Conservation (phyloP, 371 early-diverging fungal genomes). For the Circinella umbellata region DNA sequence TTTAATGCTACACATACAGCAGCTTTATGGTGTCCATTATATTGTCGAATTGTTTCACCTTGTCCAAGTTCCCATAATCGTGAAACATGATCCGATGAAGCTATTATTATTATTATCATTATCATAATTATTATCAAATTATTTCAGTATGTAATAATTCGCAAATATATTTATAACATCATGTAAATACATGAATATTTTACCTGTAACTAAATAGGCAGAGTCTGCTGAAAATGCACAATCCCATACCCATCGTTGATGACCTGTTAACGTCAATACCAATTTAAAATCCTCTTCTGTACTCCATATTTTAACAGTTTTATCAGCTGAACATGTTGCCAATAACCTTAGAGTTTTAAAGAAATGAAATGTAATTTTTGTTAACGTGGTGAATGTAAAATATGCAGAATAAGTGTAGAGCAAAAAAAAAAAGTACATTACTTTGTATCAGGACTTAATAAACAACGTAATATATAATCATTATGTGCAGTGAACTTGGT, state of each 20-base stretch:
- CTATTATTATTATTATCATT: constrained; percentile 35
- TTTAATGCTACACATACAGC: constrained; percentile 92
- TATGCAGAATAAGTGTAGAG: no score
- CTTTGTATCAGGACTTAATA: constrained; percentile 86
- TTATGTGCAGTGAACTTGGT: constrained; percentile 80
- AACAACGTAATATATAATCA: constrained; percentile 81
- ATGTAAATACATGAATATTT: background rate
- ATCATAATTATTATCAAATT: background rate
- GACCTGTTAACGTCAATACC: constrained; percentile 79
- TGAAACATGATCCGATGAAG: constrained; percentile 89
- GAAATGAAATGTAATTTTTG: no score
- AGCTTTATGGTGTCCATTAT: constrained; percentile 91
- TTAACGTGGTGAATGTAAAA: no score
- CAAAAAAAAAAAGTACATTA: constrained; percentile 27
- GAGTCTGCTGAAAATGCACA: constrained; percentile 93
- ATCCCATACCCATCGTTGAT: constrained; percentile 95
- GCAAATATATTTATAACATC: no score
- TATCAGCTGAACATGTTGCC: constrained; percentile 91
- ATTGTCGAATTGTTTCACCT: constrained; percentile 88
- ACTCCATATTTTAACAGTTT: constrained; percentile 78
- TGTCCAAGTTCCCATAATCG: constrained; percentile 85
- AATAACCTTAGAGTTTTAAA: constrained; percentile 51
- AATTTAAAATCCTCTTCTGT: constrained; percentile 68
- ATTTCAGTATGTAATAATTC: no score
- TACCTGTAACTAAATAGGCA: constrained; percentile 87